A percentile compares a stretch with the other conserved stretches of the same genome.
These are phyloP conservation scores for Strigomonas galati DNA, from an alignment of 208 protist species.

Conservation along the genomic window DNA sequence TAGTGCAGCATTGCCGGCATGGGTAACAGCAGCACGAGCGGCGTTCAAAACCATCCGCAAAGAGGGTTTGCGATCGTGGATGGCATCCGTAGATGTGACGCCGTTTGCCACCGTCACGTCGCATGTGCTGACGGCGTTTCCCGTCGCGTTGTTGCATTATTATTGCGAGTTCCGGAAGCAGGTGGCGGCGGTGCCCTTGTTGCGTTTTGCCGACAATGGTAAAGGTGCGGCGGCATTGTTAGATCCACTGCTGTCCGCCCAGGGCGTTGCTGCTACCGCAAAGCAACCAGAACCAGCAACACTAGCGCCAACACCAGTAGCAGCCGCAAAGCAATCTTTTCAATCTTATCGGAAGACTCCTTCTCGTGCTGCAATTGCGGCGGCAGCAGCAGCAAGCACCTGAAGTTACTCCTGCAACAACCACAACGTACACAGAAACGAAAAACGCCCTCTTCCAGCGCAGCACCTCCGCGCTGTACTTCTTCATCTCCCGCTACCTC, in stretches of 20 bases:
- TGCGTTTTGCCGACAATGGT: conserved; percentile 40
- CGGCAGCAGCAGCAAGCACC: no score
- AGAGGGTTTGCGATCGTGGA: conserved; percentile 14
- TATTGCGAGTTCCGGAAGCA: conserved; percentile 61
- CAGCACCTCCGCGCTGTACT: conserved; percentile 8
- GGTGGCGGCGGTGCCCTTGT: conserved; percentile 50
- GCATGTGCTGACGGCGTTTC: conserved; percentile 65
- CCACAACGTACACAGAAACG: background rate
- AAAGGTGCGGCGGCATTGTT: background rate
- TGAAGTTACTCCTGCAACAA: no score
- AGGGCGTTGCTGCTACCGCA: no score
- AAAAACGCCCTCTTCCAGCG: conserved; percentile 2
- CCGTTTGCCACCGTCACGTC: conserved; percentile 32
- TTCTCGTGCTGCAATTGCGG: no score
- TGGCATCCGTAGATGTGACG: conserved; percentile 34
- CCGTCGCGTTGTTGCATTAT: conserved; percentile 55
- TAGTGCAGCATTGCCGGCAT: background rate
- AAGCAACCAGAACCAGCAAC: no score
- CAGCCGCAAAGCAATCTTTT: no score
- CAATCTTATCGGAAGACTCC: no score
- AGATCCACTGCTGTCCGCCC: conserved; percentile 5
- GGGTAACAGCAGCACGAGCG: conserved; percentile 10
- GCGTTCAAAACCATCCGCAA: conserved; percentile 5
- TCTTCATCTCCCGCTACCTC: conserved; percentile 43
- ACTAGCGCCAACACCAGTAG: no score